phyloP scores from a whole-genome alignment of 257 asterid genomes.

The Solanum bulbocastanum region DNA sequence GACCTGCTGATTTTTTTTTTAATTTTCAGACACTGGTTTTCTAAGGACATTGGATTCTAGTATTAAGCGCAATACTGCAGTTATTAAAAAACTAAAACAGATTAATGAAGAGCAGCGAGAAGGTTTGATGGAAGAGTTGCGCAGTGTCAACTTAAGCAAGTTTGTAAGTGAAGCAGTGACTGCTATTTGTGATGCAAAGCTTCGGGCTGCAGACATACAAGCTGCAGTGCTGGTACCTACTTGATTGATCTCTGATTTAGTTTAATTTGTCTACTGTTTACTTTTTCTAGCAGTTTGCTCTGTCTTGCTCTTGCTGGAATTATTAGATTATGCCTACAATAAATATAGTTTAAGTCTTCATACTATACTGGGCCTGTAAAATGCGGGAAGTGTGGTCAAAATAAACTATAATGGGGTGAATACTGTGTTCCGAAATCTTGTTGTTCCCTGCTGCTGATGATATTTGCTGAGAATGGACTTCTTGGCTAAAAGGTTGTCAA shows the following conservation, averaged over 20 bases:
- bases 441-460: not conserved
- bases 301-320: not conserved
- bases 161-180: conserved; percentile 97
- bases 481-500: not conserved
- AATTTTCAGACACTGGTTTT: conserved; percentile 63
- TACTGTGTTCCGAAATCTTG: not conserved
- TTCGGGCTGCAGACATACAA: conserved; percentile 82
- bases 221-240: conserved; percentile 87
- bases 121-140: conserved; percentile 90
- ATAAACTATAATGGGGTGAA: not conserved
- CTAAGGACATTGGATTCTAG: conserved; percentile 97
- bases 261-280: not conserved
- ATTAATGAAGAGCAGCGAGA: conserved; percentile 93
- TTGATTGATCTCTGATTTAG: not conserved
- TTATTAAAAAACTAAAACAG: conserved; percentile 88
- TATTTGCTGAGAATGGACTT: not conserved
- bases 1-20: conserved; percentile 4
- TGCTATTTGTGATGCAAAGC: conserved; percentile 94
- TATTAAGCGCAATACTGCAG: conserved; percentile 95
- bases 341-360: not conserved
- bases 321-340: not conserved
- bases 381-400: not conserved
- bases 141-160: conserved; percentile 89
- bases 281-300: not conserved
- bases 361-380: not conserved